phyloP scores from a whole-genome alignment of 331 rosid genomes.

The Quercus phellos region DNA sequence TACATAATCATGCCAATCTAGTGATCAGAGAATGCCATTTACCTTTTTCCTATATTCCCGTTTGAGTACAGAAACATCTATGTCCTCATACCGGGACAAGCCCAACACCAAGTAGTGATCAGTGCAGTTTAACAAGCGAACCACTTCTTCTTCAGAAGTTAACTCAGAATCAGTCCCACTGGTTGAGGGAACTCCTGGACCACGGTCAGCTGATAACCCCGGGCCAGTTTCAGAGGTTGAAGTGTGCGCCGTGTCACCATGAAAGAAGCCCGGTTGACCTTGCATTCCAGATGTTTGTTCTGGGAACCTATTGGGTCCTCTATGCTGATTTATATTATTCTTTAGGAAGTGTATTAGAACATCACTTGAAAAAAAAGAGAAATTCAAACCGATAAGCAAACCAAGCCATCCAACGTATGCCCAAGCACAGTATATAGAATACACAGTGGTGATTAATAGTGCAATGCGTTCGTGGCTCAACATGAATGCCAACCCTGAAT shows the following conservation, averaged over 20 bases:
- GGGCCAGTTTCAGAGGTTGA: slow-evolving; percentile 62
- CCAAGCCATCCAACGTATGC: slow-evolving; percentile 83
- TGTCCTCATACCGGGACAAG: slow-evolving; percentile 57
- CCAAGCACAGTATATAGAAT: slow-evolving; percentile 91
- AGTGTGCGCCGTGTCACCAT: slow-evolving; percentile 53
- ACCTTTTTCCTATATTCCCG: slow-evolving; percentile 97
- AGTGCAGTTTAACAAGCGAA: slow-evolving; percentile 83
- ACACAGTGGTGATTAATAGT: slow-evolving; percentile 57
- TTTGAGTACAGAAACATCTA: slow-evolving; percentile 72
- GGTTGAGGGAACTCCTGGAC: slow-evolving; percentile 79
- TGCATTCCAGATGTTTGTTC: slow-evolving; percentile 75
- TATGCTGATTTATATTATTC: slow-evolving; percentile 63
- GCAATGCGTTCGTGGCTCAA: slow-evolving; percentile 76
- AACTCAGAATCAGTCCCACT: slow-evolving; percentile 76
- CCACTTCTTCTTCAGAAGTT: slow-evolving; percentile 88
- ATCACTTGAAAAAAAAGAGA: slow-evolving; percentile 85
- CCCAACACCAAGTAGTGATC: slow-evolving; percentile 92
- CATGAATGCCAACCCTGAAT: slow-evolving; percentile 79
- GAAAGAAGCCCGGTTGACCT: slow-evolving; percentile 61
- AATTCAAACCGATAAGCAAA: slow-evolving; percentile 64
- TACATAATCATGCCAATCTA: slow-evolving; percentile 19
- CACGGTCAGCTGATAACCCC: slow-evolving; percentile 58
- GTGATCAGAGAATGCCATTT: slow-evolving; percentile 19
- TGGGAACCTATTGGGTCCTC: slow-evolving; percentile 49
- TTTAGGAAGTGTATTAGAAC: slow-evolving; percentile 72